Evolutionary conservation across 2,329 filamentous ascomycete species (phyloP).

Genomic region (Gaeumannomyces sp.): DNA sequence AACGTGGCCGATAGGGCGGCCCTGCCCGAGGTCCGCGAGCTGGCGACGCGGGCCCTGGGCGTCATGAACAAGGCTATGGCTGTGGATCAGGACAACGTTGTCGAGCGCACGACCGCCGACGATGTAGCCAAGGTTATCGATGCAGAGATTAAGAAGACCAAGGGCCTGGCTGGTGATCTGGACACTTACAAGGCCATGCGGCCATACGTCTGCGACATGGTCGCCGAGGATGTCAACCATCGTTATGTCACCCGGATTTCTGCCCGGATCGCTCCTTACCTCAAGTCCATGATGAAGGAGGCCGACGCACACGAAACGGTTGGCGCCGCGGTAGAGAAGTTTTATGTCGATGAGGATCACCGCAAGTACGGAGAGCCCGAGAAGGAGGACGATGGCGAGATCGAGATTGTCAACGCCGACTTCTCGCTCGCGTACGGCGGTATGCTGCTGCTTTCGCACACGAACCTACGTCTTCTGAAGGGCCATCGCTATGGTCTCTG

Average conservation of each 20-base stretch:
- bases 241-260: constrained; percentile 70
- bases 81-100: constrained; percentile 53
- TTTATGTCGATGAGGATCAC: constrained; percentile 78
- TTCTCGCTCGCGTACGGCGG: constrained; percentile 97
- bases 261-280: constrained; percentile 64
- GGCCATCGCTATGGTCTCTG: constrained; percentile 96
- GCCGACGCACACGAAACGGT: constrained; percentile 55
- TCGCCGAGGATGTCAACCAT: constrained; percentile 81
- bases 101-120: constrained; percentile 62
- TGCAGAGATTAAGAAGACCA: constrained; percentile 65
- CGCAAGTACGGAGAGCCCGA: constrained; percentile 79
- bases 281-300: constrained; percentile 62
- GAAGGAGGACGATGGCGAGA: constrained; percentile 85
- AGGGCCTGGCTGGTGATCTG: constrained; percentile 48
- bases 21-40: constrained; percentile 86
- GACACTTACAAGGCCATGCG: constrained; percentile 64
- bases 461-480: constrained; percentile 88
- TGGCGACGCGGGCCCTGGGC: constrained; percentile 72
- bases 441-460: constrained; percentile 94
- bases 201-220: constrained; percentile 74
- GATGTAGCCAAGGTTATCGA: constrained; percentile 73
- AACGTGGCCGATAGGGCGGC: constrained; percentile 81
- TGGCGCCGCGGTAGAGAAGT: constrained; percentile 65
- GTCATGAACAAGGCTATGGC: constrained; percentile 95
- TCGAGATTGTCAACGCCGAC: constrained; percentile 94